phyloP scores from a whole-genome alignment of 75 land plant genomes.

The Cupressus sempervirens region DNA sequence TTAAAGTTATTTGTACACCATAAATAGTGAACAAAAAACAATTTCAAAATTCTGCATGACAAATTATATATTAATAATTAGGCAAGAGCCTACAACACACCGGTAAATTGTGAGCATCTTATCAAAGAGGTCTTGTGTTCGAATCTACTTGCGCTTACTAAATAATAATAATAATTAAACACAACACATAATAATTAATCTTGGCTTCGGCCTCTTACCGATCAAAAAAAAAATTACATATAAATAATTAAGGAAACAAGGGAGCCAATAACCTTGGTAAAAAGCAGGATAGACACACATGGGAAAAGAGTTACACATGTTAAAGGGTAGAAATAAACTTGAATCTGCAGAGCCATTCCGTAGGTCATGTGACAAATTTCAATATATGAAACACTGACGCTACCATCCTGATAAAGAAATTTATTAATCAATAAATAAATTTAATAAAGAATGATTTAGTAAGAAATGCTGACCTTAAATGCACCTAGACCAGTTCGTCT shows the following conservation, averaged over 20 bases:
- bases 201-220: no score
- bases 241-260: neutral
- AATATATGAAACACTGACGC: neutral
- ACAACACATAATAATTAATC: no score
- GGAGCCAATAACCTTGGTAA: neutral
- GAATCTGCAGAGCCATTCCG: neutral
- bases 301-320: neutral
- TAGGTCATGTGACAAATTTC: neutral
- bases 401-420: neutral
- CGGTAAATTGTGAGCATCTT: no score
- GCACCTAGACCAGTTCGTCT: constrained; percentile 87
- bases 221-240: neutral
- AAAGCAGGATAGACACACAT: neutral
- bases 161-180: no score
- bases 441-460: neutral
- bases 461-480: constrained; percentile 65
- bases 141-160: no score
- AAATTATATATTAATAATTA: no score
- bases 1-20: constrained; percentile 2
- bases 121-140: no score
- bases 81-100: no score
- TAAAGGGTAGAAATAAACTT: neutral
- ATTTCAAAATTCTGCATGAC: no score
- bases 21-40: no score
- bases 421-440: neutral